Base-by-base conservation (phyloP, 306 rosid genomes). In the Rosa multiflora region DNA sequence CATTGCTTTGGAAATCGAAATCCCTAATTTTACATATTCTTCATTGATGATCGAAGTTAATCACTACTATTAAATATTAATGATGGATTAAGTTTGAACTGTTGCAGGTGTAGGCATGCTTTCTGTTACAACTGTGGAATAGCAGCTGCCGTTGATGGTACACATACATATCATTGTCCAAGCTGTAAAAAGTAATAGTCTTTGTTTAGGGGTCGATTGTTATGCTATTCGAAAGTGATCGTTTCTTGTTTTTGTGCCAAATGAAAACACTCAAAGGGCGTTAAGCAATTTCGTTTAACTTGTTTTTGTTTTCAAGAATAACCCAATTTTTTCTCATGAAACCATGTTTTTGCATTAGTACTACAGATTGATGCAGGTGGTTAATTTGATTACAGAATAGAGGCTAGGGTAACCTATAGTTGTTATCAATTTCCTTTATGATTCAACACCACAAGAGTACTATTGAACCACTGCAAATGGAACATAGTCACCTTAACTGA, bases 91-190 rank as follows among this genome's bases (percentile, higher is more conserved):
- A 52, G 15, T 59, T 59, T 59, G 37, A 10, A 21, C 4, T 23
- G 15, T 59, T 67, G 72, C 51, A 68, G 73, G 73, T 68, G 52
- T 44, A 26, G 35, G 23, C 23, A 42, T 68, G 8, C 17, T n/a
- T 68, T 68, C 52, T 68, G 73, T 68, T 68, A 68, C 52, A 68
- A 46, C 15, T 68, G 73, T 43, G 53, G 73, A 12, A 13, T 62
- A 62, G 42, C 17, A 62, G 67, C 42, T 62, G 5, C 67, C 37
- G 40, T 29, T 8, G 40, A 12, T 23, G 67, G 67, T 62, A 0
- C 40, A 10, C 67, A 62, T 62, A 62, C 18, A 12, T 62, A 26
- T 62, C 67, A 26, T 62, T 62, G 67, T 62, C 40, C 67, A 62
- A 26, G 40, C 39, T 62, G 67, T 62, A 62, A 62, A 62, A 13